phyloP scores from a whole-genome alignment of 352 stramenopile genomes.

The Globisporangium barbulae region DNA sequence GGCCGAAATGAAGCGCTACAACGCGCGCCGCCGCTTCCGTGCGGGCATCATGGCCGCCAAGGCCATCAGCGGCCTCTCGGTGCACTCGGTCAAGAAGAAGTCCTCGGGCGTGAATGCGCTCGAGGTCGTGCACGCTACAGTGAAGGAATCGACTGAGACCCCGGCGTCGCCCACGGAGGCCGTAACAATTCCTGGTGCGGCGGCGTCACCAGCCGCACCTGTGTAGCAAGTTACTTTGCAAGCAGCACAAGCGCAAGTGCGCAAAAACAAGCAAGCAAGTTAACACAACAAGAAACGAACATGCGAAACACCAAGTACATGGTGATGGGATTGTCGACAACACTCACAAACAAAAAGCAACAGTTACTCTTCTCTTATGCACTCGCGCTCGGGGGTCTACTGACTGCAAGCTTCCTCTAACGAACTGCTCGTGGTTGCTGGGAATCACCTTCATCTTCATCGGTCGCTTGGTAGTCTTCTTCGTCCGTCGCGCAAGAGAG shows the following conservation, averaged over 20 bases:
- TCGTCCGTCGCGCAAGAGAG: background rate
- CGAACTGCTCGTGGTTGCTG: background rate
- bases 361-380: slow-evolving; percentile 7
- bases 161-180: slow-evolving; percentile 15
- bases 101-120: slow-evolving; percentile 35
- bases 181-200: slow-evolving; percentile 1
- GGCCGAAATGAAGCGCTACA: slow-evolving; percentile 88
- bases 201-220: slow-evolving; percentile 12
- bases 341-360: slow-evolving; percentile 6
- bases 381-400: background rate
- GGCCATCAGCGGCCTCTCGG: slow-evolving; percentile 44
- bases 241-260: background rate
- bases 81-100: slow-evolving; percentile 46
- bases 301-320: background rate
- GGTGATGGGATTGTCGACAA: slow-evolving; percentile 3
- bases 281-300: background rate
- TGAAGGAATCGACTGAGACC: slow-evolving; percentile 22
- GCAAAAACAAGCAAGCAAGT: background rate
- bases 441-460: background rate
- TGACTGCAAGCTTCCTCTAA: background rate
- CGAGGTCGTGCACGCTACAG: slow-evolving; percentile 14
- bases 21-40: slow-evolving; percentile 76
- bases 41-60: slow-evolving; percentile 80
- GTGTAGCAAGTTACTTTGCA: slow-evolving; percentile 5
- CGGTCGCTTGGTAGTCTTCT: background rate